A percentile compares a stretch with the other conserved stretches of the same genome.
These are phyloP conservation scores for Tarenaya hassleriana DNA, from an alignment of 345 rosid genomes.

Conservation along the genomic window DNA sequence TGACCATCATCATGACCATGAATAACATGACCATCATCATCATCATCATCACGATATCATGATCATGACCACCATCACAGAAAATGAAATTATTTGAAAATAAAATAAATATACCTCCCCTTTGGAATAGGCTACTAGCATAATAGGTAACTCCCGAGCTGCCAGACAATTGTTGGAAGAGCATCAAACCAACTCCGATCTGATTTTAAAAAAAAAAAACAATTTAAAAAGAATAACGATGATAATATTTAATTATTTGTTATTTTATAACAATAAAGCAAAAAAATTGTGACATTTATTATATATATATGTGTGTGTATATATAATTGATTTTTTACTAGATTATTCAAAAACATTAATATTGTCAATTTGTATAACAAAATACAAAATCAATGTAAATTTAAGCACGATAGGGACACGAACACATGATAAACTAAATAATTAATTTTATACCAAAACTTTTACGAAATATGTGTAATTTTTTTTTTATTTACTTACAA, in stretches of 20 bases:
- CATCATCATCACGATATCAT: background rate
- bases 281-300: too few relatives aligned
- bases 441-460: background rate
- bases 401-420: background rate
- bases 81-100: background rate
- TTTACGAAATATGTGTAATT: too few relatives aligned
- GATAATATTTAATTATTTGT: too few relatives aligned
- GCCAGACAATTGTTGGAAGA: slow-evolving; percentile 21
- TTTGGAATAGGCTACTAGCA: slow-evolving; percentile 24
- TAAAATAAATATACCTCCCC: slow-evolving; percentile 17
- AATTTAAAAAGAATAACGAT: background rate
- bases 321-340: too few relatives aligned
- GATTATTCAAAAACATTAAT: too few relatives aligned
- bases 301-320: too few relatives aligned
- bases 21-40: background rate
- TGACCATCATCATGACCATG: background rate
- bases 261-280: too few relatives aligned
- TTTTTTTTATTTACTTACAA: too few relatives aligned
- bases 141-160: slow-evolving; percentile 27
- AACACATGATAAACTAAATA: background rate
- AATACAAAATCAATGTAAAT: too few relatives aligned
- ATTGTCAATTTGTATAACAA: too few relatives aligned
- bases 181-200: slow-evolving; percentile 33
- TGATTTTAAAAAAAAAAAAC: background rate
- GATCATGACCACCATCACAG: too few relatives aligned